phyloP scores from a whole-genome alignment of 257 asterid species.

The Buddleja alternifolia region DNA sequence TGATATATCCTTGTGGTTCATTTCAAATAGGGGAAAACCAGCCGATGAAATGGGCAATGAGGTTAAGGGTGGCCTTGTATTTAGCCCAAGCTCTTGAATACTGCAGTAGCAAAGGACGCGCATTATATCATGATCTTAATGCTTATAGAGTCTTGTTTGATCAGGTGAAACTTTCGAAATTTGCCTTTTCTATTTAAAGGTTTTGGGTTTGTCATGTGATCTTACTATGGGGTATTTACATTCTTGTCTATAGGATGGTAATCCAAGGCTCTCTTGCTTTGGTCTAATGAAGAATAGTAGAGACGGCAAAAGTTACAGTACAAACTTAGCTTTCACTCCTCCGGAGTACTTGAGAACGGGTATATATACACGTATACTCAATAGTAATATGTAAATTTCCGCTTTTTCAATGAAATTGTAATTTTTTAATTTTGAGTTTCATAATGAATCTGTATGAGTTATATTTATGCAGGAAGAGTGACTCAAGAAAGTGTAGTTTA shows the following conservation, averaged over 20 bases:
- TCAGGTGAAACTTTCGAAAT: slow-evolving; percentile 35
- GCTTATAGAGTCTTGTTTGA: slow-evolving; percentile 68
- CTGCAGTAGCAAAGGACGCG: slow-evolving; percentile 54
- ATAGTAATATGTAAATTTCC: neutral
- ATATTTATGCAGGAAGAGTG: slow-evolving; percentile 47
- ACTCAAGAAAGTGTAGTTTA: slow-evolving; percentile 57
- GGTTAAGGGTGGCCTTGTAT: slow-evolving; percentile 57
- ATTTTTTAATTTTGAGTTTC: neutral
- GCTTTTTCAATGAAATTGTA: neutral
- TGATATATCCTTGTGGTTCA: slow-evolving; percentile 26
- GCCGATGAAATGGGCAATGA: slow-evolving; percentile 70
- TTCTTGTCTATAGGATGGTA: slow-evolving; percentile 48
- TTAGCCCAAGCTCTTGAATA: slow-evolving; percentile 64
- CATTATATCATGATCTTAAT: slow-evolving; percentile 61
- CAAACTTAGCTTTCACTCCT: slow-evolving; percentile 64
- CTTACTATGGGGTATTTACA: slow-evolving; percentile 7
- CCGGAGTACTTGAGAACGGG: slow-evolving; percentile 69
- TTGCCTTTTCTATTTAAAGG: neutral
- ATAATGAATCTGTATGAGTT: too few relatives aligned
- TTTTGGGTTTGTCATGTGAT: neutral
- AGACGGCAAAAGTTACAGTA: slow-evolving; percentile 65
- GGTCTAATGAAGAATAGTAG: slow-evolving; percentile 66
- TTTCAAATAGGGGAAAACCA: slow-evolving; percentile 53
- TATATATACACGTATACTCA: slow-evolving; percentile 23
- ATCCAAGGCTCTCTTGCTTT: slow-evolving; percentile 64